A percentile compares a stretch with the other conserved stretches of the same genome.
These are phyloP conservation scores for Aspergillus cavernicola DNA, from an alignment of 495 filamentous ascomycete genomes.

Conservation along the genomic window DNA sequence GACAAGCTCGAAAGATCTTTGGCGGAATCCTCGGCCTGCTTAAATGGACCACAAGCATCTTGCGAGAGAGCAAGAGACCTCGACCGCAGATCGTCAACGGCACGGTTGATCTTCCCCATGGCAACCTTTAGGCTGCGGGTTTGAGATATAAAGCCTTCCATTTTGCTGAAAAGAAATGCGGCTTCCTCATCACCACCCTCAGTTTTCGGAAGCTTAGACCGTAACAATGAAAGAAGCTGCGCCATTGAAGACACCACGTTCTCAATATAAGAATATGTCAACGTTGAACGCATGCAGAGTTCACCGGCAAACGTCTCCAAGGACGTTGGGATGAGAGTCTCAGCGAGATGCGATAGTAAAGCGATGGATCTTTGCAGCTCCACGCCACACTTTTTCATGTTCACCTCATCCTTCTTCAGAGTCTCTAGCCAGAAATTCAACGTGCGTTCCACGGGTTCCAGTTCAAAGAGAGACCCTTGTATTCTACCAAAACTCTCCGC, in stretches of 20 bases:
- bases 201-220: slow-evolving; percentile 48
- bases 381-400: slow-evolving; percentile 70
- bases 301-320: slow-evolving; percentile 78
- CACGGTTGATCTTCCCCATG: slow-evolving; percentile 70
- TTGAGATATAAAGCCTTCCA: slow-evolving; percentile 67
- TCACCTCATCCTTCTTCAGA: slow-evolving; percentile 79
- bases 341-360: slow-evolving; percentile 77
- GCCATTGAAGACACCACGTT: slow-evolving; percentile 66
- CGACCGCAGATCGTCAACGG: slow-evolving; percentile 72
- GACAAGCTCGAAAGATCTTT: slow-evolving; percentile 64
- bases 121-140: slow-evolving; percentile 83
- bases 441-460: slow-evolving; percentile 88
- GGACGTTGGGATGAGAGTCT: slow-evolving; percentile 69
- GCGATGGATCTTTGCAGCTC: slow-evolving; percentile 79
- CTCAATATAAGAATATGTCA: slow-evolving; percentile 85
- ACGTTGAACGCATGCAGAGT: slow-evolving; percentile 62
- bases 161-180: slow-evolving; percentile 63
- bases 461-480: slow-evolving; percentile 75
- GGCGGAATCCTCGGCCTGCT: slow-evolving; percentile 58
- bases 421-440: slow-evolving; percentile 86
- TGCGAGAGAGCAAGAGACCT: slow-evolving; percentile 71
- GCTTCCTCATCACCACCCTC: slow-evolving; percentile 55
- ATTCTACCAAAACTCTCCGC: slow-evolving; percentile 71
- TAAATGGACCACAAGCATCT: slow-evolving; percentile 50
- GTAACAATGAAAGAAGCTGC: slow-evolving; percentile 59